These are phyloP conservation scores for Oryza brachyantha DNA, from an alignment of 176 grass and related monocot species.

Conservation along the genomic window DNA sequence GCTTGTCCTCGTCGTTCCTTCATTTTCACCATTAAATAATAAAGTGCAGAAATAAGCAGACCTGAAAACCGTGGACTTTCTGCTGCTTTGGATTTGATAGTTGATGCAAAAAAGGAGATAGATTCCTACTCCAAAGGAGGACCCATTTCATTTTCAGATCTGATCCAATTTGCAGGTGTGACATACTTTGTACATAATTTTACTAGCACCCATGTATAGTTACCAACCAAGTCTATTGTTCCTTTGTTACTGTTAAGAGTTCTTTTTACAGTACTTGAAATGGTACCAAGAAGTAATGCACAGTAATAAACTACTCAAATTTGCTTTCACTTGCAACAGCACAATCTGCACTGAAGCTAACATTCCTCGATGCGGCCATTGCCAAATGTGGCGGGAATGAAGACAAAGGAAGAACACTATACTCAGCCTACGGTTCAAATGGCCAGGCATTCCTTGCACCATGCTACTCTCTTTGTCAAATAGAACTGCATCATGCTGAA, in stretches of 20 bases:
- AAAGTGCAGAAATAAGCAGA: slow-evolving; percentile 92
- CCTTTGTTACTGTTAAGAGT: neutral
- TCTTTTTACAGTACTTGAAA: neutral
- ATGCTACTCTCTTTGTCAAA: no score
- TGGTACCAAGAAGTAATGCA: neutral
- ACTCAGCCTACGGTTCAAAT: slow-evolving; percentile 86
- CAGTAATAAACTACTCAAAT: neutral
- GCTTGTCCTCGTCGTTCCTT: neutral
- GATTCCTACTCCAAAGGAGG: slow-evolving; percentile 88
- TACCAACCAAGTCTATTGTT: neutral
- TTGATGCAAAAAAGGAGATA: slow-evolving; percentile 78
- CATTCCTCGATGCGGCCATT: slow-evolving; percentile 82
- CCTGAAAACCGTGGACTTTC: slow-evolving; percentile 87
- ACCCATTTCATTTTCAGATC: slow-evolving; percentile 79
- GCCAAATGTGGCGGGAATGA: slow-evolving; percentile 83
- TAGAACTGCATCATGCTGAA: no score
- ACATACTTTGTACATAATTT: neutral
- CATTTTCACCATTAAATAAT: slow-evolving; percentile 34
- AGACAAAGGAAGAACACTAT: slow-evolving; percentile 87
- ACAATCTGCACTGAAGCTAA: slow-evolving; percentile 81
- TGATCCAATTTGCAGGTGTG: slow-evolving; percentile 75
- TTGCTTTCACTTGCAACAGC: slow-evolving; percentile 52
- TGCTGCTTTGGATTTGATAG: slow-evolving; percentile 64
- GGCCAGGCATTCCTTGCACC: no score
- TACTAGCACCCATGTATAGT: neutral